phyloP scores from a whole-genome alignment of 371 early-diverging fungal genomes.

The Mycotypha africana region DNA sequence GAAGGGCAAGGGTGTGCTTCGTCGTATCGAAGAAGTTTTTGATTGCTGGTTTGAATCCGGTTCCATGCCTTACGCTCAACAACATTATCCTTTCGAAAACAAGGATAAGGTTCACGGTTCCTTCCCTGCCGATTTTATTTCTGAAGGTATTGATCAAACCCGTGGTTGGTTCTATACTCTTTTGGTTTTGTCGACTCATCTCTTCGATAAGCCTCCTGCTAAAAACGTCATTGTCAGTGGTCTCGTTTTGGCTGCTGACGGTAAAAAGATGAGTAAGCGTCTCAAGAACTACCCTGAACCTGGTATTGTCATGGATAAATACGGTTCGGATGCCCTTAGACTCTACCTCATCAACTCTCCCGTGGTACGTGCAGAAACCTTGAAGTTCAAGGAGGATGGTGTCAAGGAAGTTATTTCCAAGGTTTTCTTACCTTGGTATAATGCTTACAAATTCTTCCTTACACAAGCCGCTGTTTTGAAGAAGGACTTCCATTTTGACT shows the following conservation, averaged over 20 bases:
- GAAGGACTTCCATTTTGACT: conserved; percentile 80
- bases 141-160: conserved; percentile 99
- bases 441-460: conserved; percentile 96
- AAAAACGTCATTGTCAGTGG: conserved; percentile 99
- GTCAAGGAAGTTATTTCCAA: conserved; percentile 95
- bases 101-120: conserved; percentile 74
- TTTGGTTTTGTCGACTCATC: conserved; percentile 97
- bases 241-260: conserved; percentile 97
- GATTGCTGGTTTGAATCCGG: conserved; percentile 99
- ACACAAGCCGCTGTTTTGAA: conserved; percentile 86
- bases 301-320: conserved; percentile 76
- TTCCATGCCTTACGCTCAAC: conserved; percentile 99
- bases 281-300: conserved; percentile 99
- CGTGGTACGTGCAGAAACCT: conserved; percentile 97
- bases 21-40: conserved; percentile 98
- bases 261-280: conserved; percentile 99
- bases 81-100: conserved; percentile 99
- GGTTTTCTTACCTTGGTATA: conserved; percentile 99
- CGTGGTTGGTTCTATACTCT: conserved; percentile 99
- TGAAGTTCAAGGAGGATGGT: conserved; percentile 98
- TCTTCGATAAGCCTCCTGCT: conserved; percentile 98
- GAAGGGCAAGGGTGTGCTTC: conserved; percentile 85
- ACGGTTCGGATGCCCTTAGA: conserved; percentile 98
- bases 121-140: conserved; percentile 99
- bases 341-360: conserved; percentile 99